Percentiles rank a stretch among this genome's conserved stretches.
phyloP scores from a whole-genome alignment of 148 eudicot species.

The Rhododendron kiyosumense region DNA sequence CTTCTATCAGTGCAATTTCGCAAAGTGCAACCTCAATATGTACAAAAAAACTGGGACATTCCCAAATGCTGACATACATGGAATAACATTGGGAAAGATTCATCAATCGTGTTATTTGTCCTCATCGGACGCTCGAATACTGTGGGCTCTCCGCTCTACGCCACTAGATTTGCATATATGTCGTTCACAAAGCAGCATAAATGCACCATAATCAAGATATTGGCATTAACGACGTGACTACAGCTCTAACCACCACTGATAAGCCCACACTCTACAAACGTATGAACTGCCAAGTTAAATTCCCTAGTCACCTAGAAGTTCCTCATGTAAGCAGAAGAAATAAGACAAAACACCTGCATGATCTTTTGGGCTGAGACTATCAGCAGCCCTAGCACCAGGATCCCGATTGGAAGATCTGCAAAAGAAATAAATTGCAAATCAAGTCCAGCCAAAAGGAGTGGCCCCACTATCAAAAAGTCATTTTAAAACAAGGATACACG shows the following conservation, averaged over 20 bases:
- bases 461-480: not conserved
- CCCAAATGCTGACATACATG: not conserved
- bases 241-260: not conserved
- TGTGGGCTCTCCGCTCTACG: not conserved
- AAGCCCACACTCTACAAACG: not conserved
- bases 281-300: not conserved
- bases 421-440: not conserved
- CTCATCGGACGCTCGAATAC: not conserved
- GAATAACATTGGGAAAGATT: not conserved
- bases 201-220: not conserved
- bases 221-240: not conserved
- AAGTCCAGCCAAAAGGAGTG: not conserved
- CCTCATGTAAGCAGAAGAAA: not conserved
- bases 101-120: not conserved
- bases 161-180: not conserved
- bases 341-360: conserved; percentile 62
- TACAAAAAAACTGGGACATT: not conserved
- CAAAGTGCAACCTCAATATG: not conserved
- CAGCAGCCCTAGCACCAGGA: conserved; percentile 71
- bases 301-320: not conserved
- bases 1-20: not conserved
- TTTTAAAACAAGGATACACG: not conserved
- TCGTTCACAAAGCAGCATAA: not conserved
- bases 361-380: conserved; percentile 66
- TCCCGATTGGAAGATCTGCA: conserved; percentile 83